Percentiles rank a stretch among this genome's conserved stretches.
Conservation (phyloP, 1,284 basidiomycete genomes). For the Takashimella koratensis region DNA sequence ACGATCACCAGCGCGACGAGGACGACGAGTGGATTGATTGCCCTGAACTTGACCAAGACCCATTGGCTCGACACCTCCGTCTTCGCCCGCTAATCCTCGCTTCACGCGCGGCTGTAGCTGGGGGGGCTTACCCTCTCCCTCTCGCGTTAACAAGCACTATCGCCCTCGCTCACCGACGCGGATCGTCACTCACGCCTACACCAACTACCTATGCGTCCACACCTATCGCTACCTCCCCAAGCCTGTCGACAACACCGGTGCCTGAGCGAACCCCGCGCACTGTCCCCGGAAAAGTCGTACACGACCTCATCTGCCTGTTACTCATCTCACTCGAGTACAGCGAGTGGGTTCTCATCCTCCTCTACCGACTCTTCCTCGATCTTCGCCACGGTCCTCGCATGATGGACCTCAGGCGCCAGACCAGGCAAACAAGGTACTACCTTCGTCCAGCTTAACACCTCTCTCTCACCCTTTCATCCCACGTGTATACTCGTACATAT, state of each 20-base stretch:
- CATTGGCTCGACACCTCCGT: background rate
- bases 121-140: background rate
- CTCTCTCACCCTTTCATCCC: background rate
- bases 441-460: background rate
- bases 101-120: background rate
- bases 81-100: background rate
- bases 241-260: background rate
- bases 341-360: slow-evolving; percentile 28
- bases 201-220: background rate
- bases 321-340: slow-evolving; percentile 26
- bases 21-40: slow-evolving; percentile 19
- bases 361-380: slow-evolving; percentile 28
- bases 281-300: slow-evolving; percentile 26
- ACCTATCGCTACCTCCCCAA: background rate
- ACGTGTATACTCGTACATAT: background rate
- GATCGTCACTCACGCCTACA: background rate
- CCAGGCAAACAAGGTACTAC: background rate
- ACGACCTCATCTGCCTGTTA: slow-evolving; percentile 29
- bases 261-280: slow-evolving; percentile 8
- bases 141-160: background rate
- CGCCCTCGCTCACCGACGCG: slow-evolving; percentile 11
- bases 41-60: background rate
- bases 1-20: slow-evolving; percentile 9
- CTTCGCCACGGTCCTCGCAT: slow-evolving; percentile 20
- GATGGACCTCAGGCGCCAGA: background rate